phyloP scores from a whole-genome alignment of 345 rosid species.

The Stellera chamaejasme region DNA sequence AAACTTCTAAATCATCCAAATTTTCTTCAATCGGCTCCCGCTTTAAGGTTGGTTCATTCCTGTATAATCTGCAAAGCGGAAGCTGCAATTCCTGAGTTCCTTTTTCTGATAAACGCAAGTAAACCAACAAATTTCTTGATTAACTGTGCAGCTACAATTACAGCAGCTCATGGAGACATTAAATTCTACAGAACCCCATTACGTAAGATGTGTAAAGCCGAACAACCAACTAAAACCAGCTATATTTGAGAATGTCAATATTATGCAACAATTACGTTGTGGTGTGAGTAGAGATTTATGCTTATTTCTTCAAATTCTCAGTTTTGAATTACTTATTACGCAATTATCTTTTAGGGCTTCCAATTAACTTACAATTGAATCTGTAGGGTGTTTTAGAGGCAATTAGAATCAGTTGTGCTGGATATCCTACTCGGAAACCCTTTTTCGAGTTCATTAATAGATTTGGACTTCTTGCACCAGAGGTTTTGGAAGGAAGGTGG shows the following conservation, averaged over 20 bases:
- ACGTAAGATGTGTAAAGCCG: slow-evolving; percentile 96
- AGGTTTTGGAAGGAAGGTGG: slow-evolving; percentile 76
- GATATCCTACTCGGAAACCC: slow-evolving; percentile 90
- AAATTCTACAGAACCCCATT: slow-evolving; percentile 94
- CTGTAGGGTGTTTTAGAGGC: slow-evolving; percentile 93
- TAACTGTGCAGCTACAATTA: slow-evolving; percentile 75
- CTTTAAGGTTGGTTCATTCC: slow-evolving; percentile 52
- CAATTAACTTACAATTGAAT: slow-evolving; percentile 11
- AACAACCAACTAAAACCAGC: slow-evolving; percentile 92
- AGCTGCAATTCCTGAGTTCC: no score
- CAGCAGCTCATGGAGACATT: slow-evolving; percentile 83
- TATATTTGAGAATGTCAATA: slow-evolving; percentile 82
- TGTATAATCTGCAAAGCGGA: slow-evolving; percentile 2
- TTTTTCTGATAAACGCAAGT: neutral
- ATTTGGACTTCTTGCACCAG: slow-evolving; percentile 75
- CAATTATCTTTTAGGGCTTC: slow-evolving; percentile 7
- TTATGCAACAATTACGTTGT: slow-evolving; percentile 95
- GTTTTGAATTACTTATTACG: slow-evolving; percentile 5
- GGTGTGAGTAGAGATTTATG: slow-evolving; percentile 55
- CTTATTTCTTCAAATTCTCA: slow-evolving; percentile 5
- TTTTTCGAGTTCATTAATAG: slow-evolving; percentile 89
- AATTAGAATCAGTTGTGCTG: slow-evolving; percentile 95
- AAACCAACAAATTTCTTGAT: slow-evolving; percentile 14
- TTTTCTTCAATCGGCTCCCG: slow-evolving; percentile 95
- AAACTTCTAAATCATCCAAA: slow-evolving; percentile 82